phyloP scores from a whole-genome alignment of 2,329 filamentous ascomycete genomes.

The Colletotrichum orchidophilum region DNA sequence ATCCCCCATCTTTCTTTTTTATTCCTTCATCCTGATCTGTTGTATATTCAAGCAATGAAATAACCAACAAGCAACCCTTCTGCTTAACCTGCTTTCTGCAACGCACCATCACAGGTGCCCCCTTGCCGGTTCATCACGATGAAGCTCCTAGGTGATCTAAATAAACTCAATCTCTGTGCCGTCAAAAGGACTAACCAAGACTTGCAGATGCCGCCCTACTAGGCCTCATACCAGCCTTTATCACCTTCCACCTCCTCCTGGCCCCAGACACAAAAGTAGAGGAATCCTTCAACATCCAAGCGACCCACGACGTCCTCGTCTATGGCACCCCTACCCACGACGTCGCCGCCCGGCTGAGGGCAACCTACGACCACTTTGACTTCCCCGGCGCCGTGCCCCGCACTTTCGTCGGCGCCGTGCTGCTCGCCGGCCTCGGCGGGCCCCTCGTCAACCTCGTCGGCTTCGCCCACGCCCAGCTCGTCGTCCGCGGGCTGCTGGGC shows the following conservation, averaged over 20 bases:
- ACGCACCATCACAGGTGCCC: not conserved
- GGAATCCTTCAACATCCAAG: conserved; percentile 98
- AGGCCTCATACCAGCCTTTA: conserved; percentile 68
- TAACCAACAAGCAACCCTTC: not conserved
- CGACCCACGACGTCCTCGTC: conserved; percentile 85
- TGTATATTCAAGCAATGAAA: not conserved
- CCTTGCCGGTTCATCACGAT: conserved; percentile 29
- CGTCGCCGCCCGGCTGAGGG: conserved; percentile 61
- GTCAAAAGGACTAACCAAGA: conserved; percentile 13
- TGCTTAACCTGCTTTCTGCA: not conserved
- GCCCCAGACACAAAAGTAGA: conserved; percentile 97
- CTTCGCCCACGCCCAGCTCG: conserved; percentile 64
- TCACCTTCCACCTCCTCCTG: conserved; percentile 74
- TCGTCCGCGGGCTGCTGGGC: conserved; percentile 82
- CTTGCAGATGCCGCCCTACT: conserved; percentile 57
- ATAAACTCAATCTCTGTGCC: not conserved
- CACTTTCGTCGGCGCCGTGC: conserved; percentile 84
- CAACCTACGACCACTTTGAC: conserved; percentile 85
- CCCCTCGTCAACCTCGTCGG: conserved; percentile 69
- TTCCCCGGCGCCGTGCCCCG: conserved; percentile 93
- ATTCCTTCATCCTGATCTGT: too few relatives aligned
- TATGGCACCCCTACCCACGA: conserved; percentile 77
- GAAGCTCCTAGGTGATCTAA: conserved; percentile 35
- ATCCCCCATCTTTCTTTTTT: not conserved
- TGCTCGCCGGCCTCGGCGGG: conserved; percentile 77